phyloP scores from a whole-genome alignment of 345 rosid species.

The Nasturtium officinale region DNA sequence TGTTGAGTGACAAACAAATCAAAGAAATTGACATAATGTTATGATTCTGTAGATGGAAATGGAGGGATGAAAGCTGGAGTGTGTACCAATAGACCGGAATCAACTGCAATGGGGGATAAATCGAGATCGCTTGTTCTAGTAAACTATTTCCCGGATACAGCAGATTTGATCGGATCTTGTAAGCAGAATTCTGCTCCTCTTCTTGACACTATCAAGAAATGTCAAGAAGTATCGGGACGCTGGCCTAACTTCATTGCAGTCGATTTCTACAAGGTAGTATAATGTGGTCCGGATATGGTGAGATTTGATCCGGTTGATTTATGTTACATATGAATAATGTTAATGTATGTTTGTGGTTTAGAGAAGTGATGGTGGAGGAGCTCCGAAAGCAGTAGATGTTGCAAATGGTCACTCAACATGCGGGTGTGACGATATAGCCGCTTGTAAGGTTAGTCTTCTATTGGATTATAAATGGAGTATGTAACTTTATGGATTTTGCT shows the following conservation, averaged over 20 bases:
- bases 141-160: constrained; percentile 69
- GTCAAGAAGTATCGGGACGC: constrained; percentile 65
- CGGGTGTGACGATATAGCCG: constrained; percentile 63
- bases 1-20: no score
- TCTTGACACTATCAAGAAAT: constrained; percentile 53
- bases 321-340: not conserved
- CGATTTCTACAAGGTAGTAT: constrained; percentile 81
- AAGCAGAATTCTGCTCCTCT: constrained; percentile 79
- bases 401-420: constrained; percentile 79
- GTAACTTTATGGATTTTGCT: constrained; percentile 13
- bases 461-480: not conserved
- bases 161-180: constrained; percentile 61
- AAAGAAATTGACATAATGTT: not conserved
- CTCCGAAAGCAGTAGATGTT: constrained; percentile 66
- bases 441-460: constrained; percentile 62
- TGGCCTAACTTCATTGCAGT: constrained; percentile 98
- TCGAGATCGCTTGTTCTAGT: constrained; percentile 66
- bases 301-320: not conserved
- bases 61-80: constrained; percentile 68
- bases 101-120: constrained; percentile 60
- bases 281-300: not conserved
- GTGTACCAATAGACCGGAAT: constrained; percentile 76
- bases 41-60: constrained; percentile 62
- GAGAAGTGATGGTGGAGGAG: constrained; percentile 93
- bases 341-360: constrained; percentile 32